A percentile compares a stretch with the other conserved stretches of the same genome.
Conservation (phyloP, 306 rosid species). For the Castanea mollissima region DNA sequence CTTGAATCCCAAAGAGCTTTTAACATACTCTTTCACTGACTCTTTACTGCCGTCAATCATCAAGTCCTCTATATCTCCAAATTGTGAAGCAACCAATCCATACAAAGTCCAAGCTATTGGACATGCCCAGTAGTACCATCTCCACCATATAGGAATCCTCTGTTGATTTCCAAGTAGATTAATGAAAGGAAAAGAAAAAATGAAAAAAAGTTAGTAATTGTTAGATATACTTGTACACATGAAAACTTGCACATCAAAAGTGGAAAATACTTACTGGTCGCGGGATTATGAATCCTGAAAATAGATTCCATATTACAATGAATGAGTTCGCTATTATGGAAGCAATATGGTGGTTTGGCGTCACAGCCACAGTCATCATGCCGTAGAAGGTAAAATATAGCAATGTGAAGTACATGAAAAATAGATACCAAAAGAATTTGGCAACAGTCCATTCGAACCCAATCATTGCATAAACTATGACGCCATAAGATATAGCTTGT, state of each 20-base stretch:
- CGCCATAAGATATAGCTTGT: constrained; percentile 38
- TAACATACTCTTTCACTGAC: constrained; percentile 34
- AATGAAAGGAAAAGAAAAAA: too few relatives aligned
- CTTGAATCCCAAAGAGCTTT: constrained; percentile 36
- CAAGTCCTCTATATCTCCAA: constrained; percentile 33
- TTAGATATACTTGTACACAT: too few relatives aligned
- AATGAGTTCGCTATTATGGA: constrained; percentile 44
- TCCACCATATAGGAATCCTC: constrained; percentile 37
- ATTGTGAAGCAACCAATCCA: constrained; percentile 23
- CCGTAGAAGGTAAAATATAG: constrained; percentile 62
- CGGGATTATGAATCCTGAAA: constrained; percentile 52
- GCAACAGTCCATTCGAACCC: constrained; percentile 53
- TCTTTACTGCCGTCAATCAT: not conserved
- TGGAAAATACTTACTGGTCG: constrained; percentile 45
- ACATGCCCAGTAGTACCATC: constrained; percentile 26
- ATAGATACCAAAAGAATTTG: constrained; percentile 56
- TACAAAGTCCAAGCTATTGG: constrained; percentile 28
- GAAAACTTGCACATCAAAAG: too few relatives aligned
- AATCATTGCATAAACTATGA: constrained; percentile 61
- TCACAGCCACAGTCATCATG: constrained; percentile 55
- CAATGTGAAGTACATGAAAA: constrained; percentile 58
- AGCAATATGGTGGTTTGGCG: constrained; percentile 59
- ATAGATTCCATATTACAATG: constrained; percentile 51
- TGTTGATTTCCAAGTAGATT: not conserved
- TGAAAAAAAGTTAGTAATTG: too few relatives aligned